Evolutionary conservation across 306 rosid species (phyloP).

Genomic region (Glycine soja): DNA sequence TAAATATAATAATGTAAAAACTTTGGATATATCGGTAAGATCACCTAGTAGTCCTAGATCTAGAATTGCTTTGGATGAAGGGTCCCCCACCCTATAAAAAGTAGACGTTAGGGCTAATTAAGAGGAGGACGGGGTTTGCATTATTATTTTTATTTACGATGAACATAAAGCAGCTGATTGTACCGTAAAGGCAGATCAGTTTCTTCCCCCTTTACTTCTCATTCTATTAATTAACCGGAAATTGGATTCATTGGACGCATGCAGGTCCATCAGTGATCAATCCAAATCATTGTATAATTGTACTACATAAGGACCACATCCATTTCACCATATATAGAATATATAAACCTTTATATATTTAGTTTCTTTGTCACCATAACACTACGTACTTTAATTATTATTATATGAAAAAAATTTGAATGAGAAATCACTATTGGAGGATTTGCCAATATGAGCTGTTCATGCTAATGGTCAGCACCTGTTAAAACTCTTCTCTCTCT

Average conservation of each 20-base stretch:
- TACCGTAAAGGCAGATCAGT: conserved; percentile 47
- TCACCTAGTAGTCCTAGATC: background rate
- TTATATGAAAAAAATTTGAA: background rate
- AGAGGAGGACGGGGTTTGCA: conserved; percentile 17
- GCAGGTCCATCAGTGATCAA: conserved; percentile 57
- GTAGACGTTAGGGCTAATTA: conserved; percentile 55
- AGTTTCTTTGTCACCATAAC: background rate
- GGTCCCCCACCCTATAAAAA: conserved; percentile 51
- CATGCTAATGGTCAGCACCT: background rate
- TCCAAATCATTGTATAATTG: conserved; percentile 58
- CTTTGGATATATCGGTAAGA: background rate
- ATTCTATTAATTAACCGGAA: conserved; percentile 49
- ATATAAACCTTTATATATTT: background rate
- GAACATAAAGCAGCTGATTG: conserved; percentile 45
- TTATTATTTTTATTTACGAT: conserved; percentile 39
- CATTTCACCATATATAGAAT: background rate
- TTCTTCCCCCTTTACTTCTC: conserved; percentile 33
- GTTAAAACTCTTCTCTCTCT: background rate
- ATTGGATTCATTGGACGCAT: conserved; percentile 56
- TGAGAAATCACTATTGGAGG: background rate
- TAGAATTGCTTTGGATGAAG: conserved; percentile 19
- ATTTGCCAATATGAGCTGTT: conserved; percentile 13
- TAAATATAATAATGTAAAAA: too few relatives aligned
- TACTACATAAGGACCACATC: conserved; percentile 55
- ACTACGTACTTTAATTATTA: background rate